A percentile compares a stretch with the other conserved stretches of the same genome.
Conservation (phyloP, 371 early-diverging fungal species). For the Smittium culicis region DNA sequence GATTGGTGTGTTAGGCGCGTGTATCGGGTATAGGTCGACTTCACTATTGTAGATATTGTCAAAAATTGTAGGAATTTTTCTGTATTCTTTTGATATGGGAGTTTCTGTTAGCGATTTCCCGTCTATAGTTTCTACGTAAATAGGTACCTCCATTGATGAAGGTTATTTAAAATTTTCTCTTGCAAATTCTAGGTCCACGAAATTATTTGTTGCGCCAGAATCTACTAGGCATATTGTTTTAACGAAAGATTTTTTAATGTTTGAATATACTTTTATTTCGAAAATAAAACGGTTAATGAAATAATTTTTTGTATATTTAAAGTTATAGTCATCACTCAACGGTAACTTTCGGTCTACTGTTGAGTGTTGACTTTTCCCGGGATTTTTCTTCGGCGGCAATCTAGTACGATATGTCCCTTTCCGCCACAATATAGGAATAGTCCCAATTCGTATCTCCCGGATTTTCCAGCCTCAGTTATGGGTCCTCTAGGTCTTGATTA, state of each 20-base stretch:
- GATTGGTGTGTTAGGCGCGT: background rate
- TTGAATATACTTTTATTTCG: background rate
- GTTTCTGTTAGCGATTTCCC: background rate
- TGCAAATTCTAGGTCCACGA: conserved; percentile 1
- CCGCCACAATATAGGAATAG: conserved; percentile 1
- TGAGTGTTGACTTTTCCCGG: conserved; percentile 6
- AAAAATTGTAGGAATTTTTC: background rate
- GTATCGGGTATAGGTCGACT: background rate
- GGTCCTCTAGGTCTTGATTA: background rate
- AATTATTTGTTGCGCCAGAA: conserved; percentile 2
- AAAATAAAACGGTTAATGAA: background rate
- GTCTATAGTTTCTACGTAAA: background rate
- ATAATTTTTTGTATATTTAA: background rate
- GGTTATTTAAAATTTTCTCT: background rate
- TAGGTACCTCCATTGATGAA: background rate
- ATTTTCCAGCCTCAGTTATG: background rate
- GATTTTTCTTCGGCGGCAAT: background rate
- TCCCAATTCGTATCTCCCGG: background rate
- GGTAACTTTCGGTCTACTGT: background rate
- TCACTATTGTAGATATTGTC: background rate
- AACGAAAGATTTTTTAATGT: background rate
- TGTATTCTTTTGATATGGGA: background rate
- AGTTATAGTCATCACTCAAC: background rate
- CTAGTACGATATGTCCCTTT: background rate
- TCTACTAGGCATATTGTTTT: background rate